A percentile compares a stretch with the other conserved stretches of the same genome.
These are phyloP conservation scores for Cucumis sativus DNA, from an alignment of 306 rosid species.

Conservation along the genomic window DNA sequence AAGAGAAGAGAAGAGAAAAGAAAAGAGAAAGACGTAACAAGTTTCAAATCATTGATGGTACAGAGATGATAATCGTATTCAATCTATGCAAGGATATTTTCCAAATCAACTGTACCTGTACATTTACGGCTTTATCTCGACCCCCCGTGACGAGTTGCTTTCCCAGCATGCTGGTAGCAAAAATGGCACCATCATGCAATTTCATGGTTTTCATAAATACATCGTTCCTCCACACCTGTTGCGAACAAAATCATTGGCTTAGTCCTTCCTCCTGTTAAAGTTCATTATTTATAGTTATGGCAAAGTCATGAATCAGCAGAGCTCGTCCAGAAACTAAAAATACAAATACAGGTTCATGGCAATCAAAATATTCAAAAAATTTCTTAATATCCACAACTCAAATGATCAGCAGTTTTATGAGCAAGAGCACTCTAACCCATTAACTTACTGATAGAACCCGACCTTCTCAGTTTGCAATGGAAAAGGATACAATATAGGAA, in stretches of 20 bases:
- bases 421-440: neutral
- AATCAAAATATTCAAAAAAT: neutral
- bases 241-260: slow-evolving; percentile 14
- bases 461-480: too few relatives aligned
- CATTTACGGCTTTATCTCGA: slow-evolving; percentile 61
- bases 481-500: too few relatives aligned
- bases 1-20: neutral
- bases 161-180: slow-evolving; percentile 47
- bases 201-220: slow-evolving; percentile 37
- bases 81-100: neutral
- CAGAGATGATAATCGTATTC: neutral
- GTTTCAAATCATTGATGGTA: neutral
- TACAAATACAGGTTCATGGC: neutral
- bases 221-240: slow-evolving; percentile 81
- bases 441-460: too few relatives aligned
- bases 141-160: slow-evolving; percentile 79
- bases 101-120: slow-evolving; percentile 47
- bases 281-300: neutral
- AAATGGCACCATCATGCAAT: slow-evolving; percentile 59
- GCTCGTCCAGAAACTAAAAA: neutral
- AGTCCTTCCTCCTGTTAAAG: neutral
- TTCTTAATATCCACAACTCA: neutral
- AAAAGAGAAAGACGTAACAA: neutral
- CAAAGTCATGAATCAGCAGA: neutral
- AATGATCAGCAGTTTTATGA: neutral